A percentile compares a stretch with the other conserved stretches of the same genome.
Evolutionary conservation across 1,139 yeast species (phyloP).

Genomic region (Suhomyces atakaporum): DNA sequence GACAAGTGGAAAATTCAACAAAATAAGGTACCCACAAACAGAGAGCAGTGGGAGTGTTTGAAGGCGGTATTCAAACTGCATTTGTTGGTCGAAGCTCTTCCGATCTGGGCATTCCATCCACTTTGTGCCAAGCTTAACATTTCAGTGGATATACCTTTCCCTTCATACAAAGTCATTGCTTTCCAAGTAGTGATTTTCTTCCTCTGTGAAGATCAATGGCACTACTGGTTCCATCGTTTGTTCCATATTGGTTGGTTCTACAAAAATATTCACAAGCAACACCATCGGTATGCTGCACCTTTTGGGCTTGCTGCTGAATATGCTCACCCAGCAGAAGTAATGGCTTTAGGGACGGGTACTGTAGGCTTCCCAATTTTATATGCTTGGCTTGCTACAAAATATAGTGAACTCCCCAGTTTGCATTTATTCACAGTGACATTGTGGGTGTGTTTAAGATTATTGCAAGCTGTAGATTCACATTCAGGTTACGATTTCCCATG

Average conservation of each 20-base stretch:
- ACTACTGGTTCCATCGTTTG: constrained; percentile 88
- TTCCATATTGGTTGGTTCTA: constrained; percentile 85
- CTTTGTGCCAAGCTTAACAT: constrained; percentile 77
- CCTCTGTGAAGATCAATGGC: constrained; percentile 91
- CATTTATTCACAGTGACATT: constrained; percentile 81
- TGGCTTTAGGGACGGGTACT: constrained; percentile 89
- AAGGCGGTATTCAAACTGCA: constrained; percentile 82
- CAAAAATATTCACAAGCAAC: constrained; percentile 92
- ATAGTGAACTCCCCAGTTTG: constrained; percentile 61
- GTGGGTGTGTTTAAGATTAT: constrained; percentile 87
- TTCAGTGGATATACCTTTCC: constrained; percentile 80
- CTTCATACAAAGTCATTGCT: constrained; percentile 55
- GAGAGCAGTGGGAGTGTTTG: constrained; percentile 91
- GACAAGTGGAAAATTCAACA: constrained; percentile 81
- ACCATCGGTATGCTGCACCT: constrained; percentile 96
- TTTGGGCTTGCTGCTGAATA: constrained; percentile 96
- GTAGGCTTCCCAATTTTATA: constrained; percentile 85
- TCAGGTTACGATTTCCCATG: constrained; percentile 97
- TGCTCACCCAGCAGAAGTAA: constrained; percentile 93
- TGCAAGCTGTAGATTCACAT: constrained; percentile 95
- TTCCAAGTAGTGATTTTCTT: constrained; percentile 74
- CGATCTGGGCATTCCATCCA: constrained; percentile 96
- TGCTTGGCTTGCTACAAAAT: constrained; percentile 35
- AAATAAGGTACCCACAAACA: constrained; percentile 68
- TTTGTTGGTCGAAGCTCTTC: constrained; percentile 88